Percentiles rank a stretch among this genome's conserved stretches.
Evolutionary conservation across 1,284 basidiomycete genomes (phyloP).

Genomic region (Mrakiaceae sp.): DNA sequence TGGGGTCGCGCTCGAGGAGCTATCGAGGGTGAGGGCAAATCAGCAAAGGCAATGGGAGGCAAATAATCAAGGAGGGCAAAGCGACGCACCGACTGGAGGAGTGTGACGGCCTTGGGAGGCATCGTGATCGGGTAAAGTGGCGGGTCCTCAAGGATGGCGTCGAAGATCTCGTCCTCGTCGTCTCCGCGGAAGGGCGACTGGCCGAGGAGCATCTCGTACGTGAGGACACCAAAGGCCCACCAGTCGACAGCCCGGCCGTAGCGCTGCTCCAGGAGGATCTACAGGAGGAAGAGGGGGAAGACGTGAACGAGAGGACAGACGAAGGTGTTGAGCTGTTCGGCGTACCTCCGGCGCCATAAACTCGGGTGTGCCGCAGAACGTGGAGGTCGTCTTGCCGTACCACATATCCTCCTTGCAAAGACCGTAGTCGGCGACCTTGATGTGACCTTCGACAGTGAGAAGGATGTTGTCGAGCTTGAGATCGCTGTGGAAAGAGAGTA

Average conservation of each 20-base stretch:
- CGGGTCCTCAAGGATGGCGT: slow-evolving; percentile 97
- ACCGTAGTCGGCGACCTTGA: slow-evolving; percentile 98
- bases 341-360: slow-evolving; percentile 98
- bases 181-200: slow-evolving; percentile 99
- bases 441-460: slow-evolving; percentile 90
- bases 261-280: slow-evolving; percentile 95
- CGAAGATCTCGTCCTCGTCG: slow-evolving; percentile 99
- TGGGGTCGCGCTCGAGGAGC: slow-evolving; percentile 89
- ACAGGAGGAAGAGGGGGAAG: not conserved
- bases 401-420: slow-evolving; percentile 99
- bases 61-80: not conserved
- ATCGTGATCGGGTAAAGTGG: slow-evolving; percentile 99
- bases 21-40: slow-evolving; percentile 29
- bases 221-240: slow-evolving; percentile 99
- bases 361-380: slow-evolving; percentile 98
- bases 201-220: slow-evolving; percentile 97
- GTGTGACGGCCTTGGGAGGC: slow-evolving; percentile 93
- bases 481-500: slow-evolving; percentile 47
- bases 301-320: not conserved
- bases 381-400: slow-evolving; percentile 91
- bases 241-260: slow-evolving; percentile 98
- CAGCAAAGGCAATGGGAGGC: not conserved
- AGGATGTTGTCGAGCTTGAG: slow-evolving; percentile 98
- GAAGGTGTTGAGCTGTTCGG: not conserved
- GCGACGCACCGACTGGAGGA: slow-evolving; percentile 69